Evolutionary conservation across 2,329 filamentous ascomycete genomes (phyloP), one percentile per base, ranked within the genome.

Genomic region (Aspergillus tanneri): DNA sequence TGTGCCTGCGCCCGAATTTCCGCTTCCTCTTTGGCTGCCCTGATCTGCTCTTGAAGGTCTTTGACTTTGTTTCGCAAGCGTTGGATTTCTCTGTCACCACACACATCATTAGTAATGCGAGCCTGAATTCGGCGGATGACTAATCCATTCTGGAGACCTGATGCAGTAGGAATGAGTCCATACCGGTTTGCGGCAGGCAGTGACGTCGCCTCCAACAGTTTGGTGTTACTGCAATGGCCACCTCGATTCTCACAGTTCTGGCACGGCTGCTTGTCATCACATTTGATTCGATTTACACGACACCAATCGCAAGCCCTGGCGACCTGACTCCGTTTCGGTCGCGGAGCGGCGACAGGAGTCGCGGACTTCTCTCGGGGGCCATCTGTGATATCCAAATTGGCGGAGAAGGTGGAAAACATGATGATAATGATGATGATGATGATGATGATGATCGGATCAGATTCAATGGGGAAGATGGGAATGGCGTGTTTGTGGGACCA

Each of bases 231-330:
- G 46, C 56, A 63, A 19, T 54, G 36, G 5, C 44, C 51, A 1
- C 57, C 56, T 35, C 55, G 49, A 18, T 37, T 53, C 27, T 42
- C 38, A 41, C 62, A 65, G 47, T 61, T 62, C 2, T 48, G 21
- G 45, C 62, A 65, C 4, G 62, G 63, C 21, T 51, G 49, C 5
- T 48, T 40, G 38, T 54, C 50, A 52, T 65, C 58, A 35, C 62
- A 66, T 37, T 62, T 64, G 44, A 61, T 55, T 18, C 62, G 59
- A 38, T 60, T 57, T 9, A 57, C 21, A 14, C 61, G 62, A 27
- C 61, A 66, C 50, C 58, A 57, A 49, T 63, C 58, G 45, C 62
- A 65, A 24, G 59, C 62, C 14, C 60, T 39, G 8, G 53, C 36
- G 24, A 63, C 59, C 32, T 61, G 58, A 11, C 8, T 46, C 1